Base-by-base conservation (phyloP, 2,329 filamentous ascomycete species). In the Simplicillium aogashimaense region DNA sequence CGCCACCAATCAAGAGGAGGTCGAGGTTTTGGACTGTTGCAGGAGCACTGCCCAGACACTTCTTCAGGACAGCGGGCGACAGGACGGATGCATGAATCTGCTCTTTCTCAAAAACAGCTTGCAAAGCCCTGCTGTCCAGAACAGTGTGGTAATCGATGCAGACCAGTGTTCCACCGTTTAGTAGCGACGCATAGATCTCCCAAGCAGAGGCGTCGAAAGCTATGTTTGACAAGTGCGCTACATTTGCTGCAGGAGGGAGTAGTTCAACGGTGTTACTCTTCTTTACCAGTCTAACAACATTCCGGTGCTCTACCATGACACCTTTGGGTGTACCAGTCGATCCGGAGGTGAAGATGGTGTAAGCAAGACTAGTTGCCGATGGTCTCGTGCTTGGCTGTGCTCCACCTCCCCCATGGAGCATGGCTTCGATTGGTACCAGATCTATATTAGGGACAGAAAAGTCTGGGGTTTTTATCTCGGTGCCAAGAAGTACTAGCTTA, bases 251-350 rank as follows among this genome's bases (percentile, higher is more conserved):
- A 8, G 28, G 15, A 29, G 17, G 18, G n/a, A n/a, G n/a, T n/a
- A n/a, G n/a, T n/a, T n/a, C n/a, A n/a, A n/a, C n/a, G n/a, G n/a
- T n/a, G 12, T 40, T 45, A 7, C 12, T 35, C 7, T 35, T 12
- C n/a, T 41, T 43, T 5, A 37, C 44, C 4, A 46, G 40, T 10
- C 47, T 34, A 12, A 47, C 17, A 25, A 50, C 40, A 16, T 29
- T 29, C 14, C 47, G 43, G 30, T 50, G 48, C 18, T 49, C 43
- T 33, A 53, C 35, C 43, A 70, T 61, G 18, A 72, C 67, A 29
- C 69, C 69, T 53, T 72, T 72, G 7, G 69, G 69, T 20, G 56
- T 55, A 7, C 69, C 69, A 2, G 69, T 72, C 12, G 66, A 71
- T 14, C 69, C 69, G 10, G 68, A 72, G 15, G 69, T 72, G 48